A percentile compares a stretch with the other conserved stretches of the same genome.
These are phyloP conservation scores for Pythium brachiatum DNA, from an alignment of 352 stramenopile genomes.

Conservation along the genomic window DNA sequence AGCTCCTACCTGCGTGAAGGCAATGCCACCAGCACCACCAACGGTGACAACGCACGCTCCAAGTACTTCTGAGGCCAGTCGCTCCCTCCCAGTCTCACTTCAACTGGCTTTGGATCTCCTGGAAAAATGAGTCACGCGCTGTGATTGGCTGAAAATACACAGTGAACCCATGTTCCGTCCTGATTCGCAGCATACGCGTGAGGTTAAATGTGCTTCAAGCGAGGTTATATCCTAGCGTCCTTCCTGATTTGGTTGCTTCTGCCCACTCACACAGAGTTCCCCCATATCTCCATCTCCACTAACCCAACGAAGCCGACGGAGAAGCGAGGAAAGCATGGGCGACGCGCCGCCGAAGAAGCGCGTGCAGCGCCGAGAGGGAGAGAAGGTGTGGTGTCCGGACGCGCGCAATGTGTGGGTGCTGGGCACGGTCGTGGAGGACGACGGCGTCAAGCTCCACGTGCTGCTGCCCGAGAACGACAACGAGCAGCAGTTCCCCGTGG, in stretches of 20 bases:
- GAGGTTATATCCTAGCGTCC: constrained; percentile 18
- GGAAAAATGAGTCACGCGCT: constrained; percentile 3
- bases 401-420: constrained; percentile 86
- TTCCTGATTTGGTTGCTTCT: constrained; percentile 18
- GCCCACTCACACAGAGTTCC: background rate
- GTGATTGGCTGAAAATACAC: constrained; percentile 14
- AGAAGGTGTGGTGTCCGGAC: constrained; percentile 88
- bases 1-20: constrained; percentile 58
- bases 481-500: constrained; percentile 77
- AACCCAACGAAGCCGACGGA: background rate
- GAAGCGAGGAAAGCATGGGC: constrained; percentile 8
- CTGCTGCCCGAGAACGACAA: constrained; percentile 73
- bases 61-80: constrained; percentile 62
- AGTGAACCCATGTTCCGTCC: constrained; percentile 26
- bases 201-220: constrained; percentile 24
- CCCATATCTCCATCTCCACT: background rate
- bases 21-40: background rate
- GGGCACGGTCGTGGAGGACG: constrained; percentile 82
- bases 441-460: constrained; percentile 83
- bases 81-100: constrained; percentile 9
- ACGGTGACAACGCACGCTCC: constrained; percentile 28
- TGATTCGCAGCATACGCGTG: constrained; percentile 3
- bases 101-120: constrained; percentile 21
- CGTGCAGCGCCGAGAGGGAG: constrained; percentile 63
- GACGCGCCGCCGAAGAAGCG: constrained; percentile 41